A percentile compares a stretch with the other conserved stretches of the same genome.
Conservation (phyloP, 148 eudicot species). For the Rhododendron kiyosumense region DNA sequence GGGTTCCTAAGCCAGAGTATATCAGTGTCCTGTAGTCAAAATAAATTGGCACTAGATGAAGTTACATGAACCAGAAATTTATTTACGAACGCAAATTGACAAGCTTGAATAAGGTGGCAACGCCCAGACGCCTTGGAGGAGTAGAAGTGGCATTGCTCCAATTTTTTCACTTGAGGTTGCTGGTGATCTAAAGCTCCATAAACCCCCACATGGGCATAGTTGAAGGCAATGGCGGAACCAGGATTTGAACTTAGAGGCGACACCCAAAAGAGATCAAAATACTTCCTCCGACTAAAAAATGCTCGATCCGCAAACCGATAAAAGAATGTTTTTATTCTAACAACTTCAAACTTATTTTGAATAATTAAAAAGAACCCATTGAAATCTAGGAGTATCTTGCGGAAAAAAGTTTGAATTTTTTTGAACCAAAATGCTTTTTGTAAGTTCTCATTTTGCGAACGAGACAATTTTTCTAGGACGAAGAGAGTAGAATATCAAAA, state of each 20-base stretch:
- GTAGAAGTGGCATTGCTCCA: background rate
- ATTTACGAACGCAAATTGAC: background rate
- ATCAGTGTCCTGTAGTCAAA: slow-evolving; percentile 34
- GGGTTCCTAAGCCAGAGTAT: slow-evolving; percentile 54
- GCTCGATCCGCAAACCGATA: no score
- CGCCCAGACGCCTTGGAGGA: background rate
- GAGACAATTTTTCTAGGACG: no score
- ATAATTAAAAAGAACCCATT: no score
- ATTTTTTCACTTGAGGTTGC: background rate
- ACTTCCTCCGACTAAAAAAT: no score
- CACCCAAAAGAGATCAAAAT: no score
- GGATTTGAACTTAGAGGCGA: background rate
- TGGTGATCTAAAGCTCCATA: background rate
- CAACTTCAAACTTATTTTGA: no score
- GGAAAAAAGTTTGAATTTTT: no score
- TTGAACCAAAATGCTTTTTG: no score
- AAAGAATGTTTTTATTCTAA: no score
- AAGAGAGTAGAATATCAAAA: no score
- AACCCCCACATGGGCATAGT: background rate
- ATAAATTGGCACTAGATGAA: background rate
- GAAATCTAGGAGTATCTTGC: no score
- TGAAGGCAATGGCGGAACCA: background rate
- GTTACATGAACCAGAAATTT: background rate
- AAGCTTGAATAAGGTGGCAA: background rate
- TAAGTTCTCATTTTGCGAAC: no score